Conservation (phyloP, 2,329 filamentous ascomycete genomes). For the Teratosphaeria destructans region DNA sequence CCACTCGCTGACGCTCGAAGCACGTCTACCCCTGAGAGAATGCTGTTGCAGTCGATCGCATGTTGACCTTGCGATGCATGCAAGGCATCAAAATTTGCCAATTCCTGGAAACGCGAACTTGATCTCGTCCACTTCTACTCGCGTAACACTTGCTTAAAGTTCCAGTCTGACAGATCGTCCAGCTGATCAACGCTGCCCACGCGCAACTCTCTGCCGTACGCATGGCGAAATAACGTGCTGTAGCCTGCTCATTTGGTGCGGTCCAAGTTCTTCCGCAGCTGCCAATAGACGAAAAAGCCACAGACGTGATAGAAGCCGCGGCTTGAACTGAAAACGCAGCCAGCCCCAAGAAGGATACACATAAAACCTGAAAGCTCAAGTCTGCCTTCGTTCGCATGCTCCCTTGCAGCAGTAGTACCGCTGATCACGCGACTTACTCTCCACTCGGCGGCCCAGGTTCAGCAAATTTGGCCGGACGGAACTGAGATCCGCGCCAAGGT, state of each 20-base stretch:
- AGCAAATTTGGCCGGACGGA: background rate
- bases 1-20: background rate
- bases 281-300: background rate
- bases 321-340: background rate
- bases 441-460: background rate
- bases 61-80: background rate
- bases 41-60: background rate
- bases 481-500: background rate
- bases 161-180: no score
- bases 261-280: background rate
- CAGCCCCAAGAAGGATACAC: background rate
- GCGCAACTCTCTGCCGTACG: background rate
- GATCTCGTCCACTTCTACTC: background rate
- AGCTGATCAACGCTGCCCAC: background rate
- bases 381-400: background rate
- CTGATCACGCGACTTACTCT: background rate
- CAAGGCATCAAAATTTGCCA: background rate
- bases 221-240: background rate
- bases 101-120: background rate
- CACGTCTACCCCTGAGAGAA: background rate
- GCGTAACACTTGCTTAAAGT: background rate
- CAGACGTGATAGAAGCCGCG: background rate
- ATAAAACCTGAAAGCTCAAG: background rate
- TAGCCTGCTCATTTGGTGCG: background rate
- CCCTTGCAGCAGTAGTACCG: background rate